phyloP scores from a whole-genome alignment of 2,329 filamentous ascomycete genomes.

The Lachnellula arida region DNA sequence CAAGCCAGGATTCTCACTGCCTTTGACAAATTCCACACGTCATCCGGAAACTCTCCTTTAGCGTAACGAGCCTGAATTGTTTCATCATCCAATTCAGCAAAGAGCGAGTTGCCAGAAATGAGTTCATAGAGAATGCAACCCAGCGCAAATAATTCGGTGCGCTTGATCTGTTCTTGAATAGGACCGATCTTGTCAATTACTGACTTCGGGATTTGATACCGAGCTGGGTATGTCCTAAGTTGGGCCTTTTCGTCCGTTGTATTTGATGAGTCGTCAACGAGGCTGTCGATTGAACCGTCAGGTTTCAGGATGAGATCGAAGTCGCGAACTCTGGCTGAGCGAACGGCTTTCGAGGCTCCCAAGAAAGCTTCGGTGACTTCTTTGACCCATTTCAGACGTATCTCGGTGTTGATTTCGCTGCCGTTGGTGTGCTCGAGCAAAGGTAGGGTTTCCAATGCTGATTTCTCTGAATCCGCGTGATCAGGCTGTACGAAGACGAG shows the following conservation, averaged over 20 bases:
- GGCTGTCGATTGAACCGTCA: slow-evolving; percentile 13
- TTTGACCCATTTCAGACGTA: slow-evolving; percentile 8
- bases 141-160: slow-evolving; percentile 16
- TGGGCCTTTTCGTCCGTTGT: neutral
- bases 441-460: neutral
- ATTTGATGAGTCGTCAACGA: neutral
- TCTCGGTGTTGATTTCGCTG: neutral
- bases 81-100: neutral
- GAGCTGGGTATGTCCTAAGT: slow-evolving; percentile 13
- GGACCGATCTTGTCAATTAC: slow-evolving; percentile 4
- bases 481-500: neutral
- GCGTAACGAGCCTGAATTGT: slow-evolving; percentile 3
- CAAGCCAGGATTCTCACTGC: slow-evolving; percentile 14
- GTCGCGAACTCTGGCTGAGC: slow-evolving; percentile 7
- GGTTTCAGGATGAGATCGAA: slow-evolving; percentile 13
- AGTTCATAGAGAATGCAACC: slow-evolving; percentile 15
- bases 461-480: neutral
- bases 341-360: neutral
- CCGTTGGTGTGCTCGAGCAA: neutral
- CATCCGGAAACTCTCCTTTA: slow-evolving; percentile 15
- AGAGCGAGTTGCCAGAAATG: slow-evolving; percentile 10
- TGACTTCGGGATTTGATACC: slow-evolving; percentile 8
- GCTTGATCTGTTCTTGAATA: slow-evolving; percentile 11
- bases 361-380: slow-evolving; percentile 4
- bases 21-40: slow-evolving; percentile 13